Conservation (phyloP, 495 filamentous ascomycete species). For the Friedmanniomyces endolithicus region DNA sequence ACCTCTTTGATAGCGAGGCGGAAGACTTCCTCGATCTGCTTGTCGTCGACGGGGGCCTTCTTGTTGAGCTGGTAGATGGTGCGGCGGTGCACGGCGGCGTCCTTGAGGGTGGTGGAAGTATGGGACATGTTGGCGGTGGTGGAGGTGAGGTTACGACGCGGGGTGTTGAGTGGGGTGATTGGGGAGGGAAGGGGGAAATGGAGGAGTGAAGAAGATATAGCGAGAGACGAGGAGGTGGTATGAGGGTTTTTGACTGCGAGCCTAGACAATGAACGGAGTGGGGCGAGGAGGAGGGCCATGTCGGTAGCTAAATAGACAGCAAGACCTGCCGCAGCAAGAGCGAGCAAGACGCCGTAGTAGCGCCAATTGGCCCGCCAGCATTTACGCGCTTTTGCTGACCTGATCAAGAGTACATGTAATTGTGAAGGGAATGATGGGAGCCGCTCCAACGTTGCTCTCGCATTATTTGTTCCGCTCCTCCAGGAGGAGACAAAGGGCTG, state of each 20-base stretch:
- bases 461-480: too few relatives aligned
- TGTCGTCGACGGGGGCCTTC: conserved; percentile 39
- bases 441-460: too few relatives aligned
- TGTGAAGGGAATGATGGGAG: too few relatives aligned
- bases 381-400: neutral
- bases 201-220: neutral
- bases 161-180: neutral
- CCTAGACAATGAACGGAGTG: neutral
- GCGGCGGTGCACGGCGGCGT: conserved; percentile 36
- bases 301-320: neutral
- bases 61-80: conserved; percentile 48
- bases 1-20: conserved; percentile 41
- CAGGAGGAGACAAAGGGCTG: too few relatives aligned
- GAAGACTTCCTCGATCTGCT: conserved; percentile 45
- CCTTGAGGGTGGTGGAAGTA: conserved; percentile 15
- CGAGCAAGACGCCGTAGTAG: neutral
- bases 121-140: conserved; percentile 2
- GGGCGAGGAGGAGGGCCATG: neutral
- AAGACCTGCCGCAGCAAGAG: neutral
- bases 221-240: neutral
- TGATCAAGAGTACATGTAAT: too few relatives aligned
- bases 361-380: neutral
- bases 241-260: neutral
- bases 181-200: neutral
- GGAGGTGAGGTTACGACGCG: conserved; percentile 3